Percentiles rank a stretch among this genome's conserved stretches.
These are phyloP conservation scores for Phlegmacium glaucopus DNA, from an alignment of 768 basidiomycete species.

Conservation along the genomic window DNA sequence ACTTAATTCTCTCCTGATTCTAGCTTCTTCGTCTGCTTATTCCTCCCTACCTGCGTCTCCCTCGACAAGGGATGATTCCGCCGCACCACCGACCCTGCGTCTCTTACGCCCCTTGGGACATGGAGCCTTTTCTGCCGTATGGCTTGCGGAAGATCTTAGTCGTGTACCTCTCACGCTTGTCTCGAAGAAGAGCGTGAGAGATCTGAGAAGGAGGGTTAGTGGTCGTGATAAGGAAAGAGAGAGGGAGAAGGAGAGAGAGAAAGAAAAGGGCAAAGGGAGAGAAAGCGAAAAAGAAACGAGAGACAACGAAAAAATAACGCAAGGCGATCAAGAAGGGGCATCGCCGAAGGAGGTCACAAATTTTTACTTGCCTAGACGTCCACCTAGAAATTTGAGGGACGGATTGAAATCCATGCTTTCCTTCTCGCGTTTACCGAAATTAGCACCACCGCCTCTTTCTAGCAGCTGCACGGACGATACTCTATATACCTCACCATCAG, in stretches of 20 bases:
- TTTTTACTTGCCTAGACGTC: constrained; percentile 4
- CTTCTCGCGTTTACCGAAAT: constrained; percentile 12
- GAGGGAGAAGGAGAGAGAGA: constrained; percentile 7
- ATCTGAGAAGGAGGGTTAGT: constrained; percentile 30
- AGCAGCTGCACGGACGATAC: background rate
- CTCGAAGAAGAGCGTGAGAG: constrained; percentile 38
- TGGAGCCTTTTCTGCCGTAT: constrained; percentile 74
- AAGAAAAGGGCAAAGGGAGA: constrained; percentile 1
- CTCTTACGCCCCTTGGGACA: constrained; percentile 59
- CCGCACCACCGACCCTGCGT: constrained; percentile 33
- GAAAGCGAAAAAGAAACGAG: background rate
- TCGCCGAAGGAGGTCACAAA: no score
- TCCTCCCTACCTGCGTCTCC: constrained; percentile 6
- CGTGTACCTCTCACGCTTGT: constrained; percentile 40
- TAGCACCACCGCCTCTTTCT: background rate
- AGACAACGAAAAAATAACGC: background rate
- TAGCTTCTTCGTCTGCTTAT: constrained; percentile 1
- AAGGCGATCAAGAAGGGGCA: no score
- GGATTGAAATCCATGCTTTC: constrained; percentile 21
- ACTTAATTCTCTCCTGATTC: background rate
- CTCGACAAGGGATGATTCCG: constrained; percentile 5
- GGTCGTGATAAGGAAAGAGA: constrained; percentile 4
- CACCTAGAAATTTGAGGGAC: constrained; percentile 12
- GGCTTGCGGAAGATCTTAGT: constrained; percentile 61
- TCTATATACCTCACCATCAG: background rate